Evolutionary conservation across 306 rosid genomes (phyloP).

Genomic region (Purshia tridentata): DNA sequence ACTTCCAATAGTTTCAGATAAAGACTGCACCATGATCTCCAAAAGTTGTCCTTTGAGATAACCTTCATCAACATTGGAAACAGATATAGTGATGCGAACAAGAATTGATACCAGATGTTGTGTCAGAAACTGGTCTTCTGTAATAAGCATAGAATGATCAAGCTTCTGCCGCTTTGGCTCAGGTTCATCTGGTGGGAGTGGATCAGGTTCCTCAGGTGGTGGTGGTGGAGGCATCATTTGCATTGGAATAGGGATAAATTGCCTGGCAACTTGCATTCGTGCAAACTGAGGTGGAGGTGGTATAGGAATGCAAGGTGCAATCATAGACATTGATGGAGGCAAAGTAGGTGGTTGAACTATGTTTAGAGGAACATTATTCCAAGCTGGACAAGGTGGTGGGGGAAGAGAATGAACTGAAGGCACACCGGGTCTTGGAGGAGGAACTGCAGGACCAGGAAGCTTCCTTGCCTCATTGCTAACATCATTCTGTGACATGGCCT

Average conservation of each 20-base stretch:
- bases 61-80: slow-evolving; percentile 90
- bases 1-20: slow-evolving; percentile 82
- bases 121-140: slow-evolving; percentile 89
- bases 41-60: slow-evolving; percentile 84
- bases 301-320: slow-evolving; percentile 52
- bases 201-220: slow-evolving; percentile 96
- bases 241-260: slow-evolving; percentile 62
- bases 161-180: no score
- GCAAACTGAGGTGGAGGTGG: slow-evolving; percentile 90
- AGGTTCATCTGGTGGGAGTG: slow-evolving; percentile 92
- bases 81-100: slow-evolving; percentile 62
- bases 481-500: slow-evolving; percentile 79
- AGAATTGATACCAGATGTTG: slow-evolving; percentile 64
- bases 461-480: slow-evolving; percentile 50
- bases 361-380: slow-evolving; percentile 65
- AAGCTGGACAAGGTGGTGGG: slow-evolving; percentile 82
- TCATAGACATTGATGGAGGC: slow-evolving; percentile 57
- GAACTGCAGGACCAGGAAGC: slow-evolving; percentile 91
- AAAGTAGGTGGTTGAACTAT: slow-evolving; percentile 49
- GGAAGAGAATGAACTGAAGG: slow-evolving; percentile 89
- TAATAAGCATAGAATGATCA: no score
- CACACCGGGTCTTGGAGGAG: slow-evolving; percentile 84
- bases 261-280: slow-evolving; percentile 50
- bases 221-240: slow-evolving; percentile 88
- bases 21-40: slow-evolving; percentile 71